Percentiles rank a stretch among this genome's conserved stretches.
These are phyloP conservation scores for Prunus dulcis DNA, from an alignment of 306 rosid genomes.

Conservation along the genomic window DNA sequence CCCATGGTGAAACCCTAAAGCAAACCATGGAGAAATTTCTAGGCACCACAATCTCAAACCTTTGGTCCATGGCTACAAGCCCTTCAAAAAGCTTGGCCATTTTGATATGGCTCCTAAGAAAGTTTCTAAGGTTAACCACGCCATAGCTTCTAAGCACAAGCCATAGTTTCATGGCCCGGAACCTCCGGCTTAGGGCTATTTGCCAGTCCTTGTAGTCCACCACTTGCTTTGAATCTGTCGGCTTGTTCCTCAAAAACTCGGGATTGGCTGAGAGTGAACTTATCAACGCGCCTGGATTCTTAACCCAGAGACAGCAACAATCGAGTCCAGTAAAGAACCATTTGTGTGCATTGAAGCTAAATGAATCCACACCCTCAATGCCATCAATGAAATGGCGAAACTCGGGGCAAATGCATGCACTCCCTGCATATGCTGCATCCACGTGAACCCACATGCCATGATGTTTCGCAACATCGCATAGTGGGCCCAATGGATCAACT, in stretches of 20 bases:
- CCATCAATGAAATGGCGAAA: slow-evolving; percentile 15
- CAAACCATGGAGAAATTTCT: slow-evolving; percentile 17
- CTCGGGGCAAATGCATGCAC: slow-evolving; percentile 1
- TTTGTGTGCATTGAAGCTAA: slow-evolving; percentile 14
- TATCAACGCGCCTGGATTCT: neutral
- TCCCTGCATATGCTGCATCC: neutral
- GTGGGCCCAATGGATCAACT: neutral
- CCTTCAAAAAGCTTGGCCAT: slow-evolving; percentile 25
- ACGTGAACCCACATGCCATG: slow-evolving; percentile 14
- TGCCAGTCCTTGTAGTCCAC: slow-evolving; percentile 39
- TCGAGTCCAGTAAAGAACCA: slow-evolving; percentile 9
- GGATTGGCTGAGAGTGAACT: slow-evolving; percentile 14
- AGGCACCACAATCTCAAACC: slow-evolving; percentile 24
- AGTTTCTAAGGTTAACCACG: slow-evolving; percentile 6
- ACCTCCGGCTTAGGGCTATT: slow-evolving; percentile 21
- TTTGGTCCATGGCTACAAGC: slow-evolving; percentile 1
- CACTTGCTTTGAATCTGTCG: slow-evolving; percentile 16
- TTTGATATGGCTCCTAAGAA: slow-evolving; percentile 21
- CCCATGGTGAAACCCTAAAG: slow-evolving; percentile 3
- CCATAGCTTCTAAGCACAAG: slow-evolving; percentile 29
- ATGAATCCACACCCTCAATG: neutral
- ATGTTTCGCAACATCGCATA: neutral
- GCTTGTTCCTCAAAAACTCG: slow-evolving; percentile 25
- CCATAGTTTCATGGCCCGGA: slow-evolving; percentile 29
- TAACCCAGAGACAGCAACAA: slow-evolving; percentile 18